Evolutionary conservation across 2,329 filamentous ascomycete species (phyloP).

Genomic region (Colletotrichum sp.): DNA sequence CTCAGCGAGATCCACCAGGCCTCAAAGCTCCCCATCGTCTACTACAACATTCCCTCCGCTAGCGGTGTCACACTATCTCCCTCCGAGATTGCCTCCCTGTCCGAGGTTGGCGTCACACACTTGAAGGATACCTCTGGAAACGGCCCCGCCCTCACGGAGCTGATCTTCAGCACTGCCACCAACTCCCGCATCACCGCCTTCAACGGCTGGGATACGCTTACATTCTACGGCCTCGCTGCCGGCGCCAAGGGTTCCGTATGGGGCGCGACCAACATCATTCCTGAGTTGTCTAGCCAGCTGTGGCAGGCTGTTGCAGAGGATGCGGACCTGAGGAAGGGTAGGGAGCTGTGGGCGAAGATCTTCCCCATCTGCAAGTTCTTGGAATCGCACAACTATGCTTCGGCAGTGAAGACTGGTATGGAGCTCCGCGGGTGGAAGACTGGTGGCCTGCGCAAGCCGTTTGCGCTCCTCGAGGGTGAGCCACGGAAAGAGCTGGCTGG

Average conservation of each 20-base stretch:
- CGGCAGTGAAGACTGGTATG: slow-evolving; percentile 55
- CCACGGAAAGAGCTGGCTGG: slow-evolving; percentile 37
- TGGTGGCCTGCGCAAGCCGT: slow-evolving; percentile 55
- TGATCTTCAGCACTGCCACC: slow-evolving; percentile 44
- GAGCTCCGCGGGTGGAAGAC: slow-evolving; percentile 50
- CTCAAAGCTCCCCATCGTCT: slow-evolving; percentile 49
- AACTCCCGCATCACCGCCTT: slow-evolving; percentile 48
- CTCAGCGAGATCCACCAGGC: slow-evolving; percentile 45
- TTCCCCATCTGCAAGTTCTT: slow-evolving; percentile 56
- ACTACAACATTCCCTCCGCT: slow-evolving; percentile 57
- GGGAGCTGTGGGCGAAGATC: slow-evolving; percentile 53
- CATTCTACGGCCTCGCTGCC: slow-evolving; percentile 56
- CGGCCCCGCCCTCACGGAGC: slow-evolving; percentile 52
- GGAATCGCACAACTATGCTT: slow-evolving; percentile 51
- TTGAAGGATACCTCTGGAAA: slow-evolving; percentile 59
- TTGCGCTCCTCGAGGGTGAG: slow-evolving; percentile 40
- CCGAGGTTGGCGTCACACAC: slow-evolving; percentile 51
- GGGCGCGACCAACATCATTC: slow-evolving; percentile 56
- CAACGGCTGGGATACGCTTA: slow-evolving; percentile 60
- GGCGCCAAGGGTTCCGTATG: slow-evolving; percentile 55
- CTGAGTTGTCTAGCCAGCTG: slow-evolving; percentile 51
- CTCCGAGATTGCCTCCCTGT: slow-evolving; percentile 45
- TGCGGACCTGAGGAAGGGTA: slow-evolving; percentile 44
- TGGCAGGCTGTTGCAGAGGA: slow-evolving; percentile 51
- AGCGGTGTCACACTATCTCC: slow-evolving; percentile 47